phyloP scores from a whole-genome alignment of 495 filamentous ascomycete species.

The Aspergillus campestris region DNA sequence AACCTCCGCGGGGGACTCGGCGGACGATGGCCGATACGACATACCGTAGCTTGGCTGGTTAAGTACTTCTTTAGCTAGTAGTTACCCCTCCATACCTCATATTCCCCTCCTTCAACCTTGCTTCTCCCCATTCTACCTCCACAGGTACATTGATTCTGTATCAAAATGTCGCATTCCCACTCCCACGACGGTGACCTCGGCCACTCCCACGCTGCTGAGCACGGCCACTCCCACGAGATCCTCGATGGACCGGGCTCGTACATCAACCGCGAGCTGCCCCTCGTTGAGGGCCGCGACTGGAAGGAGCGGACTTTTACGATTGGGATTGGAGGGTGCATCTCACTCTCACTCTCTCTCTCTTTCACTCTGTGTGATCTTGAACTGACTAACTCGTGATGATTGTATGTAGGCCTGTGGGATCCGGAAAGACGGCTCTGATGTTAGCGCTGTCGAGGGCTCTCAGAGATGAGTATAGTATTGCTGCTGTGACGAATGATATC shows the following conservation, averaged over 20 bases:
- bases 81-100: background rate
- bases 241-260: conserved; percentile 90
- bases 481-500: conserved; percentile 98
- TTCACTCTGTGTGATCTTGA: background rate
- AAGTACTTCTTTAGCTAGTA: too few relatives aligned
- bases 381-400: conserved; percentile 1
- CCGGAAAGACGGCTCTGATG: conserved; percentile 96
- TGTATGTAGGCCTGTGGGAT: conserved; percentile 76
- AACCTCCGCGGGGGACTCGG: background rate
- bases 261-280: conserved; percentile 84
- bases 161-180: conserved; percentile 44
- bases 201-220: conserved; percentile 65
- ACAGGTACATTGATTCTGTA: background rate
- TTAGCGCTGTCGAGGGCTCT: conserved; percentile 76
- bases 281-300: conserved; percentile 83
- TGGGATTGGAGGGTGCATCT: conserved; percentile 86
- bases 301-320: conserved; percentile 86
- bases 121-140: background rate
- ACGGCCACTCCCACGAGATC: conserved; percentile 94
- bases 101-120: background rate
- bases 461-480: conserved; percentile 69
- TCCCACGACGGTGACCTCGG: conserved; percentile 42
- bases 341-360: background rate
- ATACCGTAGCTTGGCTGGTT: too few relatives aligned
- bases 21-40: background rate